These are phyloP conservation scores for Reutealis trisperma DNA, from an alignment of 345 rosid species.

Conservation along the genomic window DNA sequence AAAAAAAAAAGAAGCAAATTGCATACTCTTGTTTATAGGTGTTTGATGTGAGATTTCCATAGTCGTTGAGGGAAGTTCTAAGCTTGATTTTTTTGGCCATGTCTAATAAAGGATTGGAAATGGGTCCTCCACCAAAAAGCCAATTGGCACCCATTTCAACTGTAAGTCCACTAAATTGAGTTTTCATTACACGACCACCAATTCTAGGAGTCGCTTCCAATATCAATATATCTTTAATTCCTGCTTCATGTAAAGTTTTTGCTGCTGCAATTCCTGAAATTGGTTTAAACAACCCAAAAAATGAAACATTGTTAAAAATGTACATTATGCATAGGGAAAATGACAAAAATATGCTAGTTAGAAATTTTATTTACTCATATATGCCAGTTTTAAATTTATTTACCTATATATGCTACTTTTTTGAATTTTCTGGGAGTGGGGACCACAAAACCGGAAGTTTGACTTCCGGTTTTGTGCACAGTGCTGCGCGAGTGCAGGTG, in stretches of 20 bases:
- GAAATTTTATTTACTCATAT: too few species aligned
- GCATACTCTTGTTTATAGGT: constrained; percentile 32
- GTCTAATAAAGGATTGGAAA: constrained; percentile 15
- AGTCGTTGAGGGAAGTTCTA: constrained; percentile 17
- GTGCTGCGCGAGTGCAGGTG: too few species aligned
- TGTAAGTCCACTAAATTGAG: constrained; percentile 16
- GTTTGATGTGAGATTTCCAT: constrained; percentile 26
- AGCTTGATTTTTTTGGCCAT: constrained; percentile 35
- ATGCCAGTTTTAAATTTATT: too few species aligned
- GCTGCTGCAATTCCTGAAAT: constrained; percentile 38
- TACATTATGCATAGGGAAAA: too few species aligned
- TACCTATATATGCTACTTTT: too few species aligned
- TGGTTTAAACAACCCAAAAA: neutral
- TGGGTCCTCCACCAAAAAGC: constrained; percentile 29
- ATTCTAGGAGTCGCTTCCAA: constrained; percentile 31
- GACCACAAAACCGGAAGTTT: too few species aligned
- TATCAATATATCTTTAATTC: constrained; percentile 30
- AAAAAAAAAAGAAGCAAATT: neutral
- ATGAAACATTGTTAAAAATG: neutral
- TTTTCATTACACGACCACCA: constrained; percentile 27
- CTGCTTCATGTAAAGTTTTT: constrained; percentile 33
- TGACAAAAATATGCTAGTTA: too few species aligned
- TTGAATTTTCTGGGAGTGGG: too few species aligned
- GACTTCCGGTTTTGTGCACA: too few species aligned
- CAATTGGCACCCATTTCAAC: constrained; percentile 35